Evolutionary conservation across 177 flowering plant species (phyloP).

Genomic region (Vitis hybrid): DNA sequence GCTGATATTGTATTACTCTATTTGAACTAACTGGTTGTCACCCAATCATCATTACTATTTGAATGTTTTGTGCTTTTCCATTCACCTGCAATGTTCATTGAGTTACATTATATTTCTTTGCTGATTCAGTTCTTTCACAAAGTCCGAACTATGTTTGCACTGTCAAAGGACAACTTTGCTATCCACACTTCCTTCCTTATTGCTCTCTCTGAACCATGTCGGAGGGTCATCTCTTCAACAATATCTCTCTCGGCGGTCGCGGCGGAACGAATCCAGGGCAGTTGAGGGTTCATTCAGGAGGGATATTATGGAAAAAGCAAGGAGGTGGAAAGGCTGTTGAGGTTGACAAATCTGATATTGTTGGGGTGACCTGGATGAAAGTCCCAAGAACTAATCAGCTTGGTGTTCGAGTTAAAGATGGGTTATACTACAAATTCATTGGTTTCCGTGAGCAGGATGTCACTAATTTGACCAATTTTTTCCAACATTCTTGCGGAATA

Average conservation of each 20-base stretch:
- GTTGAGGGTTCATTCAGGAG: slow-evolving; percentile 70
- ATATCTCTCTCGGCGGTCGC: slow-evolving; percentile 91
- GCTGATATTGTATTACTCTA: too few species aligned
- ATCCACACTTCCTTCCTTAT: too few species aligned
- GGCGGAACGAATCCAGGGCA: slow-evolving; percentile 95
- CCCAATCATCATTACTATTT: too few species aligned
- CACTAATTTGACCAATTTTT: slow-evolving; percentile 59
- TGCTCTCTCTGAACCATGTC: slow-evolving; percentile 41
- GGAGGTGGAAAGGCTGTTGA: slow-evolving; percentile 94
- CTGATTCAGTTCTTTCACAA: too few species aligned
- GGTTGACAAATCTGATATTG: slow-evolving; percentile 70
- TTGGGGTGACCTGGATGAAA: slow-evolving; percentile 89
- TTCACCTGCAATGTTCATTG: too few species aligned
- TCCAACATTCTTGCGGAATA: slow-evolving; percentile 60
- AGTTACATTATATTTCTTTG: too few species aligned
- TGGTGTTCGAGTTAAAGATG: slow-evolving; percentile 74
- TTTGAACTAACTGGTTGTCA: too few species aligned
- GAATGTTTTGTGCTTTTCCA: too few species aligned
- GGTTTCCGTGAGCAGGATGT: slow-evolving; percentile 98
- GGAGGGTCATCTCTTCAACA: slow-evolving; percentile 82
- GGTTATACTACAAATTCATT: slow-evolving; percentile 78
- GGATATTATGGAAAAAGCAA: slow-evolving; percentile 85
- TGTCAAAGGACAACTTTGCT: too few species aligned
- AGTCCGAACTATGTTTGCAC: too few species aligned
- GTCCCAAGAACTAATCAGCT: slow-evolving; percentile 88